Conservation (phyloP, 1,284 basidiomycete genomes). For the Ceratobasidium theobromae region DNA sequence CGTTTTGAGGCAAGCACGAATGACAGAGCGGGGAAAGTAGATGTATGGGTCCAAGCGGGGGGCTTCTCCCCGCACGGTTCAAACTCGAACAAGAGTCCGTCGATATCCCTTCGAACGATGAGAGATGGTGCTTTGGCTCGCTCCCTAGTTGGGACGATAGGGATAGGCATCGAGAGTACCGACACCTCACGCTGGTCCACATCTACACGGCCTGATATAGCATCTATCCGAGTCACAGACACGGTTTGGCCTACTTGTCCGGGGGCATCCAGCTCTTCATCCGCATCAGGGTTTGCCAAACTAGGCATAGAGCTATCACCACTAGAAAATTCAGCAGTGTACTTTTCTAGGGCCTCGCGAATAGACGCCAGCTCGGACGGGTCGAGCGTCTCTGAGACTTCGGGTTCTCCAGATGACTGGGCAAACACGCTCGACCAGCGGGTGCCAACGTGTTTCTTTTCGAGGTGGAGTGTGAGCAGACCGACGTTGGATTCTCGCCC, state of each 20-base stretch:
- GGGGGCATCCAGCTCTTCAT: constrained; percentile 73
- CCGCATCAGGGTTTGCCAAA: constrained; percentile 77
- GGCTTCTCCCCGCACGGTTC: too few relatives aligned
- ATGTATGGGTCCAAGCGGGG: constrained; percentile 80
- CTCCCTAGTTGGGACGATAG: constrained; percentile 49
- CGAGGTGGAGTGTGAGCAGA: constrained; percentile 77
- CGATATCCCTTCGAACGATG: constrained; percentile 77
- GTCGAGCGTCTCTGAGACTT: constrained; percentile 88
- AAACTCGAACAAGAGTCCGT: constrained; percentile 58
- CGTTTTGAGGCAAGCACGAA: constrained; percentile 95
- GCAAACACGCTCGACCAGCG: constrained; percentile 83
- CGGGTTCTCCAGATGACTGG: constrained; percentile 55
- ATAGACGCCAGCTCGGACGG: constrained; percentile 78
- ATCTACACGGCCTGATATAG: constrained; percentile 3
- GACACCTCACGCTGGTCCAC: constrained; percentile 37
- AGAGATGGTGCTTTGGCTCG: constrained; percentile 48
- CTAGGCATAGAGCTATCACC: constrained; percentile 68
- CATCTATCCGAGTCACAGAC: constrained; percentile 61
- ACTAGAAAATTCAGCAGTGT: constrained; percentile 61
- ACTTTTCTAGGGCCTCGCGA: constrained; percentile 81
- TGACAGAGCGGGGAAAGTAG: constrained; percentile 84
- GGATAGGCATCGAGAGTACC: constrained; percentile 33
- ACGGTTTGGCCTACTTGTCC: constrained; percentile 59
- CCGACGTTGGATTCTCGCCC: constrained; percentile 43
- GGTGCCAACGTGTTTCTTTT: constrained; percentile 76